These are phyloP conservation scores for Hypoxylon rubiginosum DNA, from an alignment of 2,329 filamentous ascomycete genomes.

Conservation along the genomic window DNA sequence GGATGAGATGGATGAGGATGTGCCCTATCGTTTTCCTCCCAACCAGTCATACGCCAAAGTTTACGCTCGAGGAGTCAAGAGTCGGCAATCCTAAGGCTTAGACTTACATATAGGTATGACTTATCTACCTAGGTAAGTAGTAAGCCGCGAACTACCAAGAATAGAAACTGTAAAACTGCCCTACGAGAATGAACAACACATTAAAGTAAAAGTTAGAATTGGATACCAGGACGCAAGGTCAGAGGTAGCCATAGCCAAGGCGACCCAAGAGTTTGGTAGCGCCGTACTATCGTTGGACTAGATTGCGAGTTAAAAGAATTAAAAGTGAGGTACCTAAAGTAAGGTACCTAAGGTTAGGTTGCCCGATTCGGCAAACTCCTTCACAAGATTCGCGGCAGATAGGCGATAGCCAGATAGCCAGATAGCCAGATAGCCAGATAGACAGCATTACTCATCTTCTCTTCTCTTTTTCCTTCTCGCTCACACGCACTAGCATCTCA, in stretches of 20 bases:
- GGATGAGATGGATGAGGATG: no score
- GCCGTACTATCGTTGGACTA: constrained; percentile 17
- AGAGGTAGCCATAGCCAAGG: constrained; percentile 15
- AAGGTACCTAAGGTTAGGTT: constrained; percentile 2
- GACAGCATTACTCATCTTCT: background rate
- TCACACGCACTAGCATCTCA: no score
- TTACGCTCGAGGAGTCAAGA: no score
- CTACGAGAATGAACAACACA: background rate
- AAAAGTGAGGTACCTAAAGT: no score
- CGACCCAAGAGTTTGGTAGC: constrained; percentile 35
- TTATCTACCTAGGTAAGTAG: background rate
- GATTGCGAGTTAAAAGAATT: constrained; percentile 8
- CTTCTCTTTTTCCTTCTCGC: background rate
- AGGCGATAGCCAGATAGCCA: no score
- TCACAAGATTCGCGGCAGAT: background rate
- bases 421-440: no score
- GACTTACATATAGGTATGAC: no score
- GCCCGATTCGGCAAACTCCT: constrained; percentile 34
- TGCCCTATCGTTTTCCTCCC: no score
- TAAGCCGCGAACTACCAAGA: background rate
- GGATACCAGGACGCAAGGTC: background rate
- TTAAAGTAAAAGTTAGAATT: background rate
- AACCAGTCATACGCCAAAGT: no score
- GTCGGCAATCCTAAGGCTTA: no score
- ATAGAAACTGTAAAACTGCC: background rate